A percentile compares a stretch with the other conserved stretches of the same genome.
Evolutionary conservation across 768 basidiomycete genomes (phyloP).

Genomic region (Russula ochroleuca): DNA sequence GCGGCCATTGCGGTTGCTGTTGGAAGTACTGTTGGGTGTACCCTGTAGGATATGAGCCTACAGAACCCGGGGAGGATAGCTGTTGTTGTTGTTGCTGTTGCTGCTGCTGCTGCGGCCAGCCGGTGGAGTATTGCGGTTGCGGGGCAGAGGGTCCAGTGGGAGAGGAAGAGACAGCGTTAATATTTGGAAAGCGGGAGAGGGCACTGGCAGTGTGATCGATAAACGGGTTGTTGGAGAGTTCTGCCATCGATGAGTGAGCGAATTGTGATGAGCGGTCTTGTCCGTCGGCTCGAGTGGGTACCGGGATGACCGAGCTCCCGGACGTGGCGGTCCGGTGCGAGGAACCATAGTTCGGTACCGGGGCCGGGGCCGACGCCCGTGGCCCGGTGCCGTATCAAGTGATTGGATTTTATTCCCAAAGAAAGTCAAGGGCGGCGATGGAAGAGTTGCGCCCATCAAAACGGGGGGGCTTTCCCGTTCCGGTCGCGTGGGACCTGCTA

Average conservation of each 20-base stretch:
- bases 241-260: constrained; percentile 24
- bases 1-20: constrained; percentile 12
- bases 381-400: no score
- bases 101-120: constrained; percentile 39
- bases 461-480: no score
- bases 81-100: constrained; percentile 29
- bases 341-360: no score
- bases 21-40: constrained; percentile 27
- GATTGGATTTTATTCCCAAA: no score
- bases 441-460: no score
- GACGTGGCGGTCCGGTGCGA: neutral
- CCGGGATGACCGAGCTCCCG: neutral
- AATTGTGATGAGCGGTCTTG: neutral
- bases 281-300: neutral
- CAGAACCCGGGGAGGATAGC: constrained; percentile 6
- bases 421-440: no score
- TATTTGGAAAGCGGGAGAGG: constrained; percentile 56
- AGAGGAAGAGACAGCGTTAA: constrained; percentile 36
- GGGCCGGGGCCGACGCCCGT: neutral
- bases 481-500: no score
- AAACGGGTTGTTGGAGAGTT: constrained; percentile 65
- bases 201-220: constrained; percentile 45
- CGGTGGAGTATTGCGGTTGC: constrained; percentile 34
- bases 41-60: constrained; percentile 25
- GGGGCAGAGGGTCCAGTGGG: constrained; percentile 23